phyloP scores from a whole-genome alignment of 2,329 filamentous ascomycete species.

The Ophiosphaerella korrae region DNA sequence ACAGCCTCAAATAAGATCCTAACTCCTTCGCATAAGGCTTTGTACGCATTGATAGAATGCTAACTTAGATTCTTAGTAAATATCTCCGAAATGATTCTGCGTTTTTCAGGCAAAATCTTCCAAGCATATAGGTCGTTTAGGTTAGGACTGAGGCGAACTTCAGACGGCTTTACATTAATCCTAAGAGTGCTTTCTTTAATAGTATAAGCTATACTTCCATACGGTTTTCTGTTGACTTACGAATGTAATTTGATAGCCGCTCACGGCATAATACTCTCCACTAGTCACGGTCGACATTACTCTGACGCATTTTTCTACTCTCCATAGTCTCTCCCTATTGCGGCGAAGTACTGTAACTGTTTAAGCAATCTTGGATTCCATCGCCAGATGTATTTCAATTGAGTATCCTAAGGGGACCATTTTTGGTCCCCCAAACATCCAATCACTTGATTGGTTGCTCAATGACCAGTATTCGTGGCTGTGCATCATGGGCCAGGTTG shows the following conservation, averaged over 20 bases:
- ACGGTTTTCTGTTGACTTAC: neutral
- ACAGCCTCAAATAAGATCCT: slow-evolving; percentile 12
- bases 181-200: neutral
- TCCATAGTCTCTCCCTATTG: neutral
- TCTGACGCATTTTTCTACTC: slow-evolving; percentile 1
- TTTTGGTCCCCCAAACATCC: neutral
- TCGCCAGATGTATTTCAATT: neutral
- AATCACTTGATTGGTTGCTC: slow-evolving; percentile 1
- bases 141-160: too few species aligned
- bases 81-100: slow-evolving; percentile 12
- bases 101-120: slow-evolving; percentile 17
- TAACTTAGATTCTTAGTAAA: slow-evolving; percentile 17
- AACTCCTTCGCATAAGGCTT: slow-evolving; percentile 12
- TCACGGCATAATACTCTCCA: slow-evolving; percentile 1
- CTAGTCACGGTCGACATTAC: neutral
- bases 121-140: slow-evolving; percentile 10
- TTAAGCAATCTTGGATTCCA: neutral
- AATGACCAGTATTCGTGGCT: neutral
- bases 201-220: neutral
- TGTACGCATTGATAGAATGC: slow-evolving; percentile 15
- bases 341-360: neutral
- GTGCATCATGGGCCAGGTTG: neutral
- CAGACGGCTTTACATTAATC: too few species aligned
- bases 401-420: neutral
- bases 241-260: neutral